Base-by-base conservation (phyloP, 1,284 basidiomycete species). In the Ganoderma leucocontextum region DNA sequence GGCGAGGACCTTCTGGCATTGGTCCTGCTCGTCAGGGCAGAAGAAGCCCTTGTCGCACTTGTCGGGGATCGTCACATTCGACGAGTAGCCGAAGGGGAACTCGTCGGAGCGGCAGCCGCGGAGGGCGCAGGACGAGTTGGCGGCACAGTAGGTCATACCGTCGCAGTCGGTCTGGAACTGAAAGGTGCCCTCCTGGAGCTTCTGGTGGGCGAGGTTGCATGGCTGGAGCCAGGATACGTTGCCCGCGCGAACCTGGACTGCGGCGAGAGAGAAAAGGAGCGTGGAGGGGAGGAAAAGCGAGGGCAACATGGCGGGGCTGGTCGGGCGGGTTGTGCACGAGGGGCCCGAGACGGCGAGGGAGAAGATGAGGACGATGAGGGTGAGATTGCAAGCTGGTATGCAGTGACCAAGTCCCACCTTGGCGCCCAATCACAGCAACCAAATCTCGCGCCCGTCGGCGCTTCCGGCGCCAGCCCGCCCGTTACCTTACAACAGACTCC, bases 1-100 rank as follows among this genome's bases (percentile, higher is more conserved):
- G 0, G 85, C 63, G 6, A 93, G 81, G 53, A 91, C 75, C 13
- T 80, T 73, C 76, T 91, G 86, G 81, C 95, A 97, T 2, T 80
- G 82, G 74, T 91, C 89, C 71, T 88, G 89, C 79, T 96, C 95
- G 76, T 97, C 95, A 1, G 95, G 95, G 80, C 95, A 97, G 80
- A 95, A 95, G 71, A 84, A 76, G 33, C 87, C 90, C 22, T 75
- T 73, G 3, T 80, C 78, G 75, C 95, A 96, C 70, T 89, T 84
- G 8, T 83, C 80, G 1, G 94, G 94, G 36, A 93, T 81, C 71
- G 60, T 80, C 74, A 65, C 79, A 75, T 64, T 76, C 77, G 64
- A 80, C 52, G 74, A 33, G 75, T 90, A 93, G 38, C 91, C 91
- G 76, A 93, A 91, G 0, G 92, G 91, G 76, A 85, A 95, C 64